These are phyloP conservation scores for Aspergillus sp. DNA, from an alignment of 2,329 filamentous ascomycete species.

Conservation along the genomic window DNA sequence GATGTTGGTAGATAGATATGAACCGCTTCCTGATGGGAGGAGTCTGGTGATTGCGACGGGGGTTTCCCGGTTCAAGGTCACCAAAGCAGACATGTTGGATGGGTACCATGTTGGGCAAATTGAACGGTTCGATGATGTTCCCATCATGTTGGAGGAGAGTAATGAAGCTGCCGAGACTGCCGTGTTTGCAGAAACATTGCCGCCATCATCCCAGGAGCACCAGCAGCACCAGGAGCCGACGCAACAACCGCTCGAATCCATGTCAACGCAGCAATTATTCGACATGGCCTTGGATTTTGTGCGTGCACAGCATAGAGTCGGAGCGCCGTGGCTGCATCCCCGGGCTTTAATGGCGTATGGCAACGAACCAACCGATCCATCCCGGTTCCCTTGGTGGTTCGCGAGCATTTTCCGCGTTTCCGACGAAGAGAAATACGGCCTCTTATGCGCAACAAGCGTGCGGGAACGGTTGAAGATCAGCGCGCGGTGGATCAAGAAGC, in stretches of 20 bases:
- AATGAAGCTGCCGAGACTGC: conserved; percentile 63
- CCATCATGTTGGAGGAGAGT: conserved; percentile 70
- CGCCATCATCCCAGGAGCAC: conserved; percentile 7
- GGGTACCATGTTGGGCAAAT: conserved; percentile 72
- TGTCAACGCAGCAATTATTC: conserved; percentile 67
- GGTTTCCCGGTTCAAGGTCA: conserved; percentile 67
- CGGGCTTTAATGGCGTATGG: conserved; percentile 69
- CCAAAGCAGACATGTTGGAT: conserved; percentile 57
- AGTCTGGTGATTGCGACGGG: conserved; percentile 75
- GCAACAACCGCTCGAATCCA: conserved; percentile 27
- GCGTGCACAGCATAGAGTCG: conserved; percentile 58
- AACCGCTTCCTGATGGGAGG: conserved; percentile 70
- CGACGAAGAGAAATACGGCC: conserved; percentile 70
- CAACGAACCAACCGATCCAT: conserved; percentile 67
- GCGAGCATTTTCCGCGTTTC: conserved; percentile 71
- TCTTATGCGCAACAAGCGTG: conserved; percentile 68
- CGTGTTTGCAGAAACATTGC: conserved; percentile 13
- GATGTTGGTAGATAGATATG: conserved; percentile 65
- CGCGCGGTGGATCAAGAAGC: conserved; percentile 67
- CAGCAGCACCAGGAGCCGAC: conserved; percentile 13
- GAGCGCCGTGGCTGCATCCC: conserved; percentile 67
- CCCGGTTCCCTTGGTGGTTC: conserved; percentile 83
- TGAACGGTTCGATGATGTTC: conserved; percentile 74
- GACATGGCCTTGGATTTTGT: conserved; percentile 62
- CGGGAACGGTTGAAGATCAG: conserved; percentile 77